A percentile compares a stretch with the other conserved stretches of the same genome.
These are phyloP conservation scores for Candida berthetii DNA, from an alignment of 805 yeast species.

Conservation along the genomic window DNA sequence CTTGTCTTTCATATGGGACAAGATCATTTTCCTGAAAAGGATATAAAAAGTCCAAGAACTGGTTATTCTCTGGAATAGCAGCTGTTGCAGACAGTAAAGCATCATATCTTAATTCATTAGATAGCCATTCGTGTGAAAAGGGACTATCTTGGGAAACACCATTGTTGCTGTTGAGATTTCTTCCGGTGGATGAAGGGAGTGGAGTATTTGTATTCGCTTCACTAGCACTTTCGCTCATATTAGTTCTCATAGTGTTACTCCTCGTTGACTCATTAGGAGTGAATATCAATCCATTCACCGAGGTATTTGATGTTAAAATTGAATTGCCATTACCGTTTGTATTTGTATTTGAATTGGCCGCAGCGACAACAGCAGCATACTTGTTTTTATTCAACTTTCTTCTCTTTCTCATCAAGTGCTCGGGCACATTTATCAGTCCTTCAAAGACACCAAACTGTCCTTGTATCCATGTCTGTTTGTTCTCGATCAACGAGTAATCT, in stretches of 20 bases:
- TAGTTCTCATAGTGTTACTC: too few relatives aligned
- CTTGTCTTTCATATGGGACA: slow-evolving; percentile 18
- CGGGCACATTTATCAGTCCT: slow-evolving; percentile 25
- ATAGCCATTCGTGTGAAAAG: slow-evolving; percentile 50
- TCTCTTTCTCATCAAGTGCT: slow-evolving; percentile 16
- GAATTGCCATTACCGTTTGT: neutral
- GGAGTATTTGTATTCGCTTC: too few relatives aligned
- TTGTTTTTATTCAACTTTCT: slow-evolving; percentile 11
- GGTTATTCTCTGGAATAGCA: slow-evolving; percentile 37
- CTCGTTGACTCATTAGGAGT: too few relatives aligned
- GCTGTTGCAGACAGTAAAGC: slow-evolving; percentile 74
- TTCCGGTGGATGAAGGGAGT: too few relatives aligned
- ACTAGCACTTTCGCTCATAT: too few relatives aligned
- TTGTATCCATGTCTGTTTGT: slow-evolving; percentile 42
- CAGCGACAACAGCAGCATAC: neutral
- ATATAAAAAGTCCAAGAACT: slow-evolving; percentile 48
- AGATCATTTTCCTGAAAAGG: slow-evolving; percentile 11
- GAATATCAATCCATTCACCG: too few relatives aligned
- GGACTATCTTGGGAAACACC: neutral
- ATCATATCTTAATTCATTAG: slow-evolving; percentile 65
- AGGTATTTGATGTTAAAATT: too few relatives aligned
- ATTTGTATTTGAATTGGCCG: neutral
- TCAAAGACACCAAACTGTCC: slow-evolving; percentile 87
- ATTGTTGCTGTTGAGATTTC: slow-evolving; percentile 6
- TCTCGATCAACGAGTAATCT: slow-evolving; percentile 31